Evolutionary conservation across 1,284 basidiomycete genomes (phyloP), one percentile per base, ranked within the genome.

Genomic region (Papiliotrema fonsecae): DNA sequence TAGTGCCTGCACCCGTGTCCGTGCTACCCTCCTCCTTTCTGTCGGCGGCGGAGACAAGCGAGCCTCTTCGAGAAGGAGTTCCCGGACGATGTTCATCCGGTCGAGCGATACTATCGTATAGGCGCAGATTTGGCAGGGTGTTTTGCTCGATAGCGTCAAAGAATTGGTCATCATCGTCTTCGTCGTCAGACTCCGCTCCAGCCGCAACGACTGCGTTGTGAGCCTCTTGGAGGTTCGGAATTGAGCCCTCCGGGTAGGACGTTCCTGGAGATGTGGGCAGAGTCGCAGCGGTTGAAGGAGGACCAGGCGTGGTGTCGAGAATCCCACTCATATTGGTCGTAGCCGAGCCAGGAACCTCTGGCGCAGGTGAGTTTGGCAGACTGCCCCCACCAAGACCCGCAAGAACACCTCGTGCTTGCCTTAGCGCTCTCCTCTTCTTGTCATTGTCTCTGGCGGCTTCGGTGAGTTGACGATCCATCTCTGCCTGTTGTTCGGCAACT

Each of bases 121-220:
- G 77, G 35, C 86, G 75, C 4, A 91, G 77, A 50, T 70, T 70
- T 56, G 88, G 87, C 0, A 93, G 75, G 26, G 78, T 81, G 47
- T 85, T 86, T 10, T 83, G 76, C 66, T 97, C 94, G 64, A 97
- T 92, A 18, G 93, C 92, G 68, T 97, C 94, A 65, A 96, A 97
- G 75, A 97, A 97, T 73, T 97, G 92, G 74, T 97, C 92, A 64
- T 93, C 90, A 45, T 89, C 88, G 1, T 86, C 87, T 39, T 85
- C 85, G 30, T 18, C 24, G 32, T 77, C 75, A 10, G 56, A 56
- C 1, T 77, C 78, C 1, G 61, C 60, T 19, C 64, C 61, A 14
- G 64, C 65, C 1, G 61, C 67, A 1, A 59, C 58, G 19, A 72
- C 55, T 10, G 65, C 59, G 45, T 60, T 47, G 62, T 73, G 53